These are phyloP conservation scores for Melaleuca alternifolia DNA, from an alignment of 345 rosid species.

Conservation along the genomic window DNA sequence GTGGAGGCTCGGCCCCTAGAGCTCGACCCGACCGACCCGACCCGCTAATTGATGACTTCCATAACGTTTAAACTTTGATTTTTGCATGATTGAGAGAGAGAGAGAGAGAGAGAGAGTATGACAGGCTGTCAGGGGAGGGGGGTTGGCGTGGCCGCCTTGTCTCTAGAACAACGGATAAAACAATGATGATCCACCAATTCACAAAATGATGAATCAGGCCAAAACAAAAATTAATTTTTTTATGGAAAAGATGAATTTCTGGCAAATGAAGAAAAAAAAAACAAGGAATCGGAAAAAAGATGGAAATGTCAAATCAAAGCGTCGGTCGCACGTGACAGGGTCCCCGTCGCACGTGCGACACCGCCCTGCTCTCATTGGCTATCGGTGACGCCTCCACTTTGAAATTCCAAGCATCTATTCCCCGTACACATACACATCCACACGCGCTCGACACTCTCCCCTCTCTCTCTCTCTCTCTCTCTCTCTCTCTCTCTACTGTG, in stretches of 20 bases:
- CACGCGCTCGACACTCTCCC: neutral
- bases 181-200: neutral
- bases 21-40: neutral
- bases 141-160: neutral
- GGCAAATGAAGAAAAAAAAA: neutral
- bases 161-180: neutral
- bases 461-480: neutral
- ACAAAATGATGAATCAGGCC: neutral
- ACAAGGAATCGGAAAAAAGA: neutral
- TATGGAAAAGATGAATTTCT: neutral
- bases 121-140: neutral
- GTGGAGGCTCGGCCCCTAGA: neutral
- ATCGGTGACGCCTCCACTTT: neutral
- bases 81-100: neutral
- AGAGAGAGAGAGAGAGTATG: neutral
- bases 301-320: neutral
- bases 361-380: constrained; percentile 13
- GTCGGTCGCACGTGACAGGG: constrained; percentile 67
- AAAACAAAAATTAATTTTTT: neutral
- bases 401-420: constrained; percentile 4
- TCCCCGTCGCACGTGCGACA: constrained; percentile 24
- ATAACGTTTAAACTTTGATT: neutral
- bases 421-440: neutral
- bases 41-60: neutral
- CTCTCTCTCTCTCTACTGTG: constrained; percentile 5